Evolutionary conservation across 495 filamentous ascomycete species (phyloP), one percentile per base, ranked within the genome.

Genomic region (Lichenothelia convexa): DNA sequence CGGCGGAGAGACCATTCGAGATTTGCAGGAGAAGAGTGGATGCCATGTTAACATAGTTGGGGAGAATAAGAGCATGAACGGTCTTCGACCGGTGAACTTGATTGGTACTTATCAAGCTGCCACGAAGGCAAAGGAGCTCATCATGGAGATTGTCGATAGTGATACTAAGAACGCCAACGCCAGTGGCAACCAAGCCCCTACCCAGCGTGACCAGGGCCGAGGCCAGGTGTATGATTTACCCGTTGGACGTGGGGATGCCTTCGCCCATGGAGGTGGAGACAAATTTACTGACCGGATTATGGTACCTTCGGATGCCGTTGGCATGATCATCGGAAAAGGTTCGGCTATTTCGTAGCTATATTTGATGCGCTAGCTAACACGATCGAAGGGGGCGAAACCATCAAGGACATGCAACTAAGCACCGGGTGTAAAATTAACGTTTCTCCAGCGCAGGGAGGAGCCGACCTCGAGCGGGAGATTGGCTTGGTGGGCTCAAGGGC

Each of bases 371-470:
- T n/a, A n/a, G n/a, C n/a, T n/a, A n/a, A n/a, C n/a, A n/a, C n/a
- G n/a, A n/a, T n/a, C 16, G 3, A 13, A 61, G 64, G 80, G 34
- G 80, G 80, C 34, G 80, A 87, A 54, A 83, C 80, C 0, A 86
- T 87, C 48, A 80, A 80, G 34, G 80, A 86, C 45, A 85, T 84
- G 74, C 80, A 87, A 47, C 68, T 70, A 44, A 68, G 62, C 4
- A 84, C 80, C 0, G 76, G 77, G 17, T 89, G 81, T 65, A 84
- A 86, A 61, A 87, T 89, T 63, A 89, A 89, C 41, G 81, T 89
- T 13, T 77, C 80, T 18, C n/a, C n/a, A n/a, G 73, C 70, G 35
- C 68, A 76, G 2, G 71, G 66, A 2, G 76, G 75, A 16, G 68
- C 73, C 40, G 81, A 87, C 44, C 59, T 69, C 30, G 71, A 83